A percentile compares a stretch with the other conserved stretches of the same genome.
Conservation (phyloP, 2,329 filamentous ascomycete species). For the Colletotrichum magnum region DNA sequence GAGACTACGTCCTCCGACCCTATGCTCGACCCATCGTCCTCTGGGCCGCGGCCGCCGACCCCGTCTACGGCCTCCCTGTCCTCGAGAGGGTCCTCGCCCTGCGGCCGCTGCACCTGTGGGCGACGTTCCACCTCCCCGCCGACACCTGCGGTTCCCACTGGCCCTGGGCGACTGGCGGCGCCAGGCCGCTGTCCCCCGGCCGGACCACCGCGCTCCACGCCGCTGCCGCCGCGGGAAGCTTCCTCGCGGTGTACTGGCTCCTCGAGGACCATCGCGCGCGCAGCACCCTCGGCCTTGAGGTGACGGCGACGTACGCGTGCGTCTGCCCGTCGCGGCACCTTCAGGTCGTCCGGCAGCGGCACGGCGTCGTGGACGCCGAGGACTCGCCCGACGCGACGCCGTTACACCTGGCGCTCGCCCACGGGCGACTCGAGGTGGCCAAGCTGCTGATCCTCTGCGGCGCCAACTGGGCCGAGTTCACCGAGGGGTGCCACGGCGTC, state of each 20-base stretch:
- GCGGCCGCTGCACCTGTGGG: constrained; percentile 15
- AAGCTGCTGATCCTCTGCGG: constrained; percentile 10
- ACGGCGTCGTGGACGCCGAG: constrained; percentile 11
- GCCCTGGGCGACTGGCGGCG: constrained; percentile 2
- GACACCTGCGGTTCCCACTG: constrained; percentile 14
- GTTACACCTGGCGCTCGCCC: constrained; percentile 5
- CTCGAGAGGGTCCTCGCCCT: constrained; percentile 12
- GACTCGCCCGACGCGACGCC: constrained; percentile 19
- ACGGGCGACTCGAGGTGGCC: constrained; percentile 8
- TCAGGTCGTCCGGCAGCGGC: neutral
- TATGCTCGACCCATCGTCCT: constrained; percentile 4
- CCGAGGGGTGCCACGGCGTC: constrained; percentile 18
- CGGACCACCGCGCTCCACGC: constrained; percentile 14
- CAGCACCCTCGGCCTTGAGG: constrained; percentile 7
- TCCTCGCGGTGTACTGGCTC: constrained; percentile 7
- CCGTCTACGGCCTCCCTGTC: neutral
- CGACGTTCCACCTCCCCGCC: constrained; percentile 15
- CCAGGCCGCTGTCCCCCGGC: neutral
- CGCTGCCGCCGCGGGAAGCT: constrained; percentile 5
- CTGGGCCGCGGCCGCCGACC: constrained; percentile 8
- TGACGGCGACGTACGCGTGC: constrained; percentile 14
- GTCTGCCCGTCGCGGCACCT: constrained; percentile 12
- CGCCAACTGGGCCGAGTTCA: constrained; percentile 16
- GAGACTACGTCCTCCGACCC: neutral
- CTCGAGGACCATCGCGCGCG: constrained; percentile 6